Evolutionary conservation across 805 yeast species (phyloP).

Genomic region (Saccharomycopsis babjevae): DNA sequence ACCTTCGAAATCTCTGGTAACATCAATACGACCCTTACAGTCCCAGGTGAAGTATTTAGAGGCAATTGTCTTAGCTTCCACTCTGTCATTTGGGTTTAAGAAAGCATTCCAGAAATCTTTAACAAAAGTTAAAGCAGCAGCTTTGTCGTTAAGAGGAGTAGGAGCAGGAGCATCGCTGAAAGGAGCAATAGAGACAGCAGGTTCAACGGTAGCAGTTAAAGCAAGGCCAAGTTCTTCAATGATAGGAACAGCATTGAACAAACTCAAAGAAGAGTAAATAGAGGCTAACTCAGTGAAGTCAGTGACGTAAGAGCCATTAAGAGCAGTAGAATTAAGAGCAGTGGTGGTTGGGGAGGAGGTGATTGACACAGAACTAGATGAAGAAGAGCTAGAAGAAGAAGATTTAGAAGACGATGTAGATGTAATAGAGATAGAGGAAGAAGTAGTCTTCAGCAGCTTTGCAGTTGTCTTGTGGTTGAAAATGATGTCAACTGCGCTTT

Average conservation of each 20-base stretch:
- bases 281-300: neutral
- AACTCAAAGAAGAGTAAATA: neutral
- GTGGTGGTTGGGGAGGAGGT: neutral
- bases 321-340: neutral
- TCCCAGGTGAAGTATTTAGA: constrained; percentile 20
- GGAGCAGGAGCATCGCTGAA: neutral
- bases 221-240: neutral
- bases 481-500: neutral
- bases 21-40: constrained; percentile 19
- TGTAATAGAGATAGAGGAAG: neutral
- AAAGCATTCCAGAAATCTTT: constrained; percentile 22
- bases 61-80: constrained; percentile 20
- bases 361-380: neutral
- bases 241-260: neutral
- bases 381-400: neutral
- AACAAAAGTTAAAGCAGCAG: constrained; percentile 3
- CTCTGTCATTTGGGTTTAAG: constrained; percentile 16
- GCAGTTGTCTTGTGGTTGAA: neutral
- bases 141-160: neutral
- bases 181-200: neutral
- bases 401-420: neutral
- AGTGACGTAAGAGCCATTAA: neutral
- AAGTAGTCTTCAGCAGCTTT: neutral
- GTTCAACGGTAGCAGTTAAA: neutral
- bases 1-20: constrained; percentile 21